A percentile compares a stretch with the other conserved stretches of the same genome.
phyloP scores from a whole-genome alignment of 2,329 filamentous ascomycete species.

The Pestalotiopsis sp. region DNA sequence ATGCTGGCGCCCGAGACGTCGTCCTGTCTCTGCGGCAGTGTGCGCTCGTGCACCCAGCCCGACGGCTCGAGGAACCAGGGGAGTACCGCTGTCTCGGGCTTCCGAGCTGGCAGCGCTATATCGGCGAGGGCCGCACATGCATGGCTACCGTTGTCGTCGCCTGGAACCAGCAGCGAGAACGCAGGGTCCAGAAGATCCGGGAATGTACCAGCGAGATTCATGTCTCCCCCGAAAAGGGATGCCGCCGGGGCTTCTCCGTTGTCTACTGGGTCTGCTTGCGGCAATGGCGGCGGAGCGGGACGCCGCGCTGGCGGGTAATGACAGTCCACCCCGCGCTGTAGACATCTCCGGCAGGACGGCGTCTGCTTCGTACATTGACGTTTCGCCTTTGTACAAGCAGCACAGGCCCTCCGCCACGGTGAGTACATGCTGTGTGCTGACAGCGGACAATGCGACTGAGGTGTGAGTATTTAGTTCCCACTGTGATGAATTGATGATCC shows the following conservation, averaged over 20 bases:
- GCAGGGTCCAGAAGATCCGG: not conserved
- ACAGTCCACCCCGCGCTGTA: conserved; percentile 22
- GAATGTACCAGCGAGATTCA: not conserved
- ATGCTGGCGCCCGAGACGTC: conserved; percentile 13
- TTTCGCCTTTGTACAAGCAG: conserved; percentile 37
- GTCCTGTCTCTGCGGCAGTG: conserved; percentile 18
- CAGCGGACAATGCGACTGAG: not conserved
- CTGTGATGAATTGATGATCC: not conserved
- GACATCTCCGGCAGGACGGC: conserved; percentile 35
- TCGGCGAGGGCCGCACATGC: not conserved
- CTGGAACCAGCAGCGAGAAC: not conserved
- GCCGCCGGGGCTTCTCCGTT: not conserved
- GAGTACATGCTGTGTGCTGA: conserved; percentile 12
- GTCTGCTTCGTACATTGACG: conserved; percentile 38
- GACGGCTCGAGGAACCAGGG: conserved; percentile 4
- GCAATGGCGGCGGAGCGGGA: not conserved
- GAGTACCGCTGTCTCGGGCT: not conserved
- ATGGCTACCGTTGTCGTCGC: not conserved
- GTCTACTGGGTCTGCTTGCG: not conserved
- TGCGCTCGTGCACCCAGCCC: not conserved
- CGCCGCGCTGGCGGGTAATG: conserved; percentile 24
- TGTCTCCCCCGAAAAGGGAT: not conserved
- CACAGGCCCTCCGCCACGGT: conserved; percentile 34
- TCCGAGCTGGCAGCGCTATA: not conserved
- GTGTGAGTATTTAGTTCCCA: not conserved